A percentile compares a stretch with the other conserved stretches of the same genome.
These are phyloP conservation scores for Tritrichomonas foetus DNA, from an alignment of 208 protist genomes.

Conservation along the genomic window DNA sequence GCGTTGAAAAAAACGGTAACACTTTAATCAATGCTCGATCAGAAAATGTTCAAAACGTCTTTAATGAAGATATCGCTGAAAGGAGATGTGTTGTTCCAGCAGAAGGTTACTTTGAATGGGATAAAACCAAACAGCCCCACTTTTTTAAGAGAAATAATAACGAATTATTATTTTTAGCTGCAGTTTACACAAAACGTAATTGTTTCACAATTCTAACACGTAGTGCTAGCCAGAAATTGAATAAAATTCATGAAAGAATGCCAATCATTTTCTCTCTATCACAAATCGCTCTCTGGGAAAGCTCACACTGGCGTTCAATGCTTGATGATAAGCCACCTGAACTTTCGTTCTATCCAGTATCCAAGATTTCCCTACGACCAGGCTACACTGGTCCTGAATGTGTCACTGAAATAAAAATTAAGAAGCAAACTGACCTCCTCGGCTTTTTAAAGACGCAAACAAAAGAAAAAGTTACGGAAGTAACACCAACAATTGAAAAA, in stretches of 20 bases:
- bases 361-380: not conserved
- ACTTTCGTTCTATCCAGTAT: not conserved
- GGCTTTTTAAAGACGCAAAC: no score
- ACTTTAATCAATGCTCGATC: not conserved
- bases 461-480: no score
- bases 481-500: no score
- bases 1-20: not conserved
- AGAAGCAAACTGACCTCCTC: not conserved
- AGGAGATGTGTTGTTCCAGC: slow-evolving; percentile 28
- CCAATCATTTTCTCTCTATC: not conserved
- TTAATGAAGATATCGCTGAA: not conserved
- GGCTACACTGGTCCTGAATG: slow-evolving; percentile 5
- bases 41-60: not conserved
- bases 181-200: not conserved
- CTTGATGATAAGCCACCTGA: not conserved
- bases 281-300: not conserved
- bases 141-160: not conserved
- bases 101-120: slow-evolving; percentile 34
- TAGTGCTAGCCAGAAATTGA: not conserved
- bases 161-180: slow-evolving; percentile 14
- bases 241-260: slow-evolving; percentile 5
- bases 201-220: not conserved
- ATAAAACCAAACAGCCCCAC: not conserved
- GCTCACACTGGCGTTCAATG: not conserved
- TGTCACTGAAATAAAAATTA: not conserved